Percentiles rank a stretch among this genome's conserved stretches.
These are phyloP conservation scores for Xylaria venustula DNA, from an alignment of 495 filamentous ascomycete genomes.

Conservation along the genomic window DNA sequence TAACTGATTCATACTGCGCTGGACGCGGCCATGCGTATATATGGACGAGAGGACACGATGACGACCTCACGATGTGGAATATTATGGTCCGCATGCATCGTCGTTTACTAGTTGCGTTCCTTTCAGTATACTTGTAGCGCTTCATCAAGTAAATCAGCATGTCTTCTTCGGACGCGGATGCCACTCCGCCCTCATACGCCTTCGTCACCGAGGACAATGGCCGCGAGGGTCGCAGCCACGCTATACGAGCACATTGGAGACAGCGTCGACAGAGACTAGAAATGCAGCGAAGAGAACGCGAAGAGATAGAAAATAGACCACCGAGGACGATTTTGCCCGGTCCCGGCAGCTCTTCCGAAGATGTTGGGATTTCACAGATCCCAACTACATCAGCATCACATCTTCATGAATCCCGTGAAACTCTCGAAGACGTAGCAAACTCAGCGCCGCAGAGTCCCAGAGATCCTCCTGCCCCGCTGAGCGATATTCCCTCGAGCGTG, in stretches of 20 bases:
- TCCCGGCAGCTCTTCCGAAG: not conserved
- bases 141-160: not conserved
- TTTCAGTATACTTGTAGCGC: not conserved
- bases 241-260: conserved; percentile 10
- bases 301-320: not conserved
- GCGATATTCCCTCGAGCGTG: not conserved
- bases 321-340: not conserved
- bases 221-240: conserved; percentile 2
- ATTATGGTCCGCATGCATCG: not conserved
- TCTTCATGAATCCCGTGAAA: not conserved
- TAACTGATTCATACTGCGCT: too few relatives aligned
- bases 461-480: not conserved
- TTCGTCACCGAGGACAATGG: not conserved
- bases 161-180: not conserved
- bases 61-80: not conserved
- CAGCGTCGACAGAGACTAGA: conserved; percentile 6
- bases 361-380: not conserved
- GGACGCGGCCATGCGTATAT: not conserved
- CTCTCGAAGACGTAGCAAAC: not conserved
- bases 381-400: not conserved
- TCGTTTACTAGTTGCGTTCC: not conserved
- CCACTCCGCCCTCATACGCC: not conserved
- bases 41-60: not conserved
- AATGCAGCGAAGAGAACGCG: not conserved
- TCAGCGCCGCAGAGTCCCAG: not conserved